phyloP scores from a whole-genome alignment of 768 basidiomycete species.

The Leccinellum luteum region DNA sequence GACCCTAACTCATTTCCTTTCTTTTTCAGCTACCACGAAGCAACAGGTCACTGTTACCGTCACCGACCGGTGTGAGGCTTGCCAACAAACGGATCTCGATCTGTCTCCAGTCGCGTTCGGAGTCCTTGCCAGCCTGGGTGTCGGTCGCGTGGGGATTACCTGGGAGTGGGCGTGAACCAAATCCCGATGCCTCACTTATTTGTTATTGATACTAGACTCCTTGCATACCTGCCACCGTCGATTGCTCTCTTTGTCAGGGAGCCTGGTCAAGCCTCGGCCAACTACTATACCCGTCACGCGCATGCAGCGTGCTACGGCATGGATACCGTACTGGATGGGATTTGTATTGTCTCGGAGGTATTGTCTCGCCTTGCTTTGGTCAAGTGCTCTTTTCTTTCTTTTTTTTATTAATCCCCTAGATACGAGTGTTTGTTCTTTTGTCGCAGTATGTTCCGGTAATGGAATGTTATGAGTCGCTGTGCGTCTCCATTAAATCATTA shows the following conservation, averaged over 20 bases:
- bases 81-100: constrained; percentile 53
- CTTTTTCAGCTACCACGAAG: constrained; percentile 36
- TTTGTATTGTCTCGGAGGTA: constrained; percentile 4
- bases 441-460: constrained; percentile 9
- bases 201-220: constrained; percentile 24
- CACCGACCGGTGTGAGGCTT: constrained; percentile 64
- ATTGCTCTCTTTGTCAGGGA: constrained; percentile 27
- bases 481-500: neutral
- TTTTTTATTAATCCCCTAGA: constrained; percentile 12
- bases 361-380: constrained; percentile 33
- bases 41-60: constrained; percentile 45
- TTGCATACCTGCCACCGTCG: constrained; percentile 14
- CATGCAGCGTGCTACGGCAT: constrained; percentile 22
- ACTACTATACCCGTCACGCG: constrained; percentile 15
- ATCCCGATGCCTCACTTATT: constrained; percentile 18
- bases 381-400: constrained; percentile 29
- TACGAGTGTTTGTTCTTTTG: constrained; percentile 1
- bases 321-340: constrained; percentile 32
- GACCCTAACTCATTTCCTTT: constrained; percentile 8
- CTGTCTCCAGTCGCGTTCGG: constrained; percentile 60
- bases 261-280: constrained; percentile 20
- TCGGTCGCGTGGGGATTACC: constrained; percentile 53
- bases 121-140: constrained; percentile 37
- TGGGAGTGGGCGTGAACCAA: constrained; percentile 44
- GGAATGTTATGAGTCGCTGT: constrained; percentile 7